phyloP scores from a whole-genome alignment of 2,329 filamentous ascomycete genomes.

The Periconia sp. region DNA sequence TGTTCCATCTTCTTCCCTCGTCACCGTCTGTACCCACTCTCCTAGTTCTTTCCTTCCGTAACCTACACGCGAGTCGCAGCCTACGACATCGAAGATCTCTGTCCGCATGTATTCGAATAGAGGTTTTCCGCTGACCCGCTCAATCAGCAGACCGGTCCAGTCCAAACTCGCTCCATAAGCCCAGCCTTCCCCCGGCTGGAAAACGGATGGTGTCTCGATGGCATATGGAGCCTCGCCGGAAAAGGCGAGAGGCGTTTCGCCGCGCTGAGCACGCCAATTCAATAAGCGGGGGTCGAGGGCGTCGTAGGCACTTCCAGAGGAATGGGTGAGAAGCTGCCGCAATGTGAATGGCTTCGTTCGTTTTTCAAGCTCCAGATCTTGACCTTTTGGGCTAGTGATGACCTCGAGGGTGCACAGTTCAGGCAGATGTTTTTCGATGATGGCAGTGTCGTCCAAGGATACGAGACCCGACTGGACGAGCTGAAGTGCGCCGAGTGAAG shows the following conservation, averaged over 20 bases:
- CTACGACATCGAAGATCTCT: constrained; percentile 11
- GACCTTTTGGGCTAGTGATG: constrained; percentile 13
- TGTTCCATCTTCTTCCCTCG: too few species aligned
- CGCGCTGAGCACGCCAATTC: constrained; percentile 48
- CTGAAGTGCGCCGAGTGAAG: constrained; percentile 23
- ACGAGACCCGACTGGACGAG: constrained; percentile 26
- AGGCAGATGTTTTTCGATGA: constrained; percentile 23
- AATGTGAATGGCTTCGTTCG: constrained; percentile 16
- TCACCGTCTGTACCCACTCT: too few species aligned
- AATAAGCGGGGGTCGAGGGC: constrained; percentile 47
- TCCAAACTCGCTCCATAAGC: constrained; percentile 55
- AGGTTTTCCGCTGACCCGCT: constrained; percentile 41
- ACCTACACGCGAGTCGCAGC: constrained; percentile 6
- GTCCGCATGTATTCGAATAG: constrained; percentile 30
- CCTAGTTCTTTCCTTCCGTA: constrained; percentile 1
- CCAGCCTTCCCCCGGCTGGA: constrained; percentile 56
- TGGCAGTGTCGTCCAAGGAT: constrained; percentile 22
- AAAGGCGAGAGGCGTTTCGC: constrained; percentile 16
- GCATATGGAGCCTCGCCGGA: constrained; percentile 21
- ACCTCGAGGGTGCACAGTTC: constrained; percentile 26
- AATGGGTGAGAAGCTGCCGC: constrained; percentile 55
- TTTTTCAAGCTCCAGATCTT: constrained; percentile 6
- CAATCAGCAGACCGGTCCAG: constrained; percentile 55
- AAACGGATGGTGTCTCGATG: constrained; percentile 33
- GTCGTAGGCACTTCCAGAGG: constrained; percentile 53